A percentile compares a stretch with the other conserved stretches of the same genome.
Evolutionary conservation across 2,329 filamentous ascomycete genomes (phyloP).

Genomic region (Diaporthe sp.): DNA sequence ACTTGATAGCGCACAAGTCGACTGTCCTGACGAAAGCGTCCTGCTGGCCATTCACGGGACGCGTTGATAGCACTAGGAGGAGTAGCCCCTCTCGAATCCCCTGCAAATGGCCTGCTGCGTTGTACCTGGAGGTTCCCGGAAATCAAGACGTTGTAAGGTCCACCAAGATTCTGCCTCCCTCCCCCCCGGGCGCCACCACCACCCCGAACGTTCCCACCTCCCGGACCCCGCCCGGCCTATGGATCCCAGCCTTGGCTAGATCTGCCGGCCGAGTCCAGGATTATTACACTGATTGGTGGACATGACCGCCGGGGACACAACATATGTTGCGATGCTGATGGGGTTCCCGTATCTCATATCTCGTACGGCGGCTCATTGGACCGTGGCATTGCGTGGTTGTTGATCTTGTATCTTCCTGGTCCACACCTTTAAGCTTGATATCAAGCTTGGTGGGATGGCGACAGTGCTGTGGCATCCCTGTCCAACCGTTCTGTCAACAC

Average conservation of each 20-base stretch:
- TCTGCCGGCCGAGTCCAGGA: constrained; percentile 4
- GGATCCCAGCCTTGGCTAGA: constrained; percentile 28
- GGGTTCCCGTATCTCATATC: constrained; percentile 25
- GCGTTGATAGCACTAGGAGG: constrained; percentile 14
- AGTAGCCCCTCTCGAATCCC: constrained; percentile 7
- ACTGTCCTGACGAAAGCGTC: constrained; percentile 17
- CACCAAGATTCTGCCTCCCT: background rate
- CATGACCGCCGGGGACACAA: background rate
- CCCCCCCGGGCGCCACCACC: background rate
- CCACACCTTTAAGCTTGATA: constrained; percentile 34
- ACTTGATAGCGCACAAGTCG: constrained; percentile 30
- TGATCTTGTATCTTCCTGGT: constrained; percentile 16
- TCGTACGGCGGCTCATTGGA: constrained; percentile 3
- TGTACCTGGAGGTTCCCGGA: background rate
- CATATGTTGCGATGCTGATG: constrained; percentile 9
- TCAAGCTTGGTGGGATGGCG: constrained; percentile 13
- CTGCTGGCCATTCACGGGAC: constrained; percentile 10
- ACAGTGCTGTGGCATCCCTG: constrained; percentile 1
- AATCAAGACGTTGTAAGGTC: background rate
- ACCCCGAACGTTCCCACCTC: constrained; percentile 17
- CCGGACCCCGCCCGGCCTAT: constrained; percentile 11
- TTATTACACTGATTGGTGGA: constrained; percentile 27
- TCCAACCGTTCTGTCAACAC: background rate
- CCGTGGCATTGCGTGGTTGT: background rate
- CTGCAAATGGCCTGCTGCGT: constrained; percentile 17